Evolutionary conservation across 2,329 filamentous ascomycete genomes (phyloP), one percentile per base, ranked within the genome.

Genomic region (Rutstroemia sp.): DNA sequence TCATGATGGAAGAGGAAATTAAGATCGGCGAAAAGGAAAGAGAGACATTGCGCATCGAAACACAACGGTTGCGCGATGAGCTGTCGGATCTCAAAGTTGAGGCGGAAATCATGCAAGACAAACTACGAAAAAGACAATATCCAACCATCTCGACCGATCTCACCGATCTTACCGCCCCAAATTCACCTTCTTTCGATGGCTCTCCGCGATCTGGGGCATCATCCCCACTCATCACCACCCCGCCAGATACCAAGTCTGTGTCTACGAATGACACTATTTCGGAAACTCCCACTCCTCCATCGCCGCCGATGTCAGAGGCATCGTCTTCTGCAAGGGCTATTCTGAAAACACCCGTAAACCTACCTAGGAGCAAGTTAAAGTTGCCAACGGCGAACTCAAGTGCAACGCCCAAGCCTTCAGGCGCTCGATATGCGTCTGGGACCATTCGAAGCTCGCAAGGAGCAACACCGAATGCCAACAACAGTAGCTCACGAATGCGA

Each of bases 1-100:
- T 99, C 25, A 83, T 99, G 80, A 82, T 96, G 74, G 94, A 99
- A 70, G 92, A 96, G 71, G 94, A 97, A 71, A 88, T 97, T 67
- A 92, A 87, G 73, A 81, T 83, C 46, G 90, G 90, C 48, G 94
- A 99, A 69, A 88, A 95, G 73, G 94, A 99, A 72, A 84, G 94
- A 67, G 94, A 99, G 72, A 74, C 77, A 7, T 77, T 99, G 59
- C 85, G 94, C 51, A 96, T 99, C 65, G 92, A 97, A 67, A 83
- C 87, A 9, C 94, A 99, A 73, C 82, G 92, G 50, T 75, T 97
- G 59, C 85, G 90, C 41, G 92, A 96, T 67, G 94, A 99, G 71
- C 78, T 97, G 12, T 88, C 89, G 5, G 94, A 99, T 70, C 79
- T 96, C 64, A 95, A 90, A 76, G 90, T 99, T 61, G 94, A 99